Evolutionary conservation across 495 filamentous ascomycete genomes (phyloP).

Genomic region (Penicillium lagena): DNA sequence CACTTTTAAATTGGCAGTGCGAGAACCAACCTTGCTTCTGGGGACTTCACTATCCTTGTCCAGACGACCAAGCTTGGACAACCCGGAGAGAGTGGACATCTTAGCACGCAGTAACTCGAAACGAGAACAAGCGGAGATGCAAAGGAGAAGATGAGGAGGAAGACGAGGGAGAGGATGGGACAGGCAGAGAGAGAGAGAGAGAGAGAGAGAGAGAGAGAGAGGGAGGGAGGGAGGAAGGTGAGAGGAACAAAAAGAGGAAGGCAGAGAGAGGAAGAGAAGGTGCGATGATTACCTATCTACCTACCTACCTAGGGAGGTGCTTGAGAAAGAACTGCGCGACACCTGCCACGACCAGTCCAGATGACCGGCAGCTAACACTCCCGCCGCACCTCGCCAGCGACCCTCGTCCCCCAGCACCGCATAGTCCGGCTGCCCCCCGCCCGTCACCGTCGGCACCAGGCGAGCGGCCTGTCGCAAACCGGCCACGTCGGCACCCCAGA

Average conservation of each 20-base stretch:
- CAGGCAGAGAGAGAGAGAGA: neutral
- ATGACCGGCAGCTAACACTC: conserved; percentile 48
- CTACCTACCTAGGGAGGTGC: no score
- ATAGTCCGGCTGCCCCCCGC: conserved; percentile 54
- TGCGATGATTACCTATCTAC: neutral
- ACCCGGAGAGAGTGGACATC: conserved; percentile 24
- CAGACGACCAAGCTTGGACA: conserved; percentile 17
- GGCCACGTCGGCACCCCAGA: conserved; percentile 46
- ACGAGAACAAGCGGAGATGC: neutral
- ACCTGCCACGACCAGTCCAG: conserved; percentile 50
- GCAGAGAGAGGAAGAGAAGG: conserved; percentile 3
- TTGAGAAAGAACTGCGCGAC: conserved; percentile 7
- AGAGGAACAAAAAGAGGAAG: conserved; percentile 10
- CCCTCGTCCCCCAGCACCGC: conserved; percentile 36
- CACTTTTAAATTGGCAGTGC: neutral
- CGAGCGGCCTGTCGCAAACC: conserved; percentile 47
- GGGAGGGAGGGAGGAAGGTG: conserved; percentile 14
- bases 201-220: neutral
- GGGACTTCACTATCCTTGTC: conserved; percentile 15
- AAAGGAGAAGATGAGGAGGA: neutral
- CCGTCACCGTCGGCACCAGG: conserved; percentile 50
- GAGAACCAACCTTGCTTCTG: conserved; percentile 30
- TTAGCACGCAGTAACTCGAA: conserved; percentile 3
- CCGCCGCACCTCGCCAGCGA: conserved; percentile 46
- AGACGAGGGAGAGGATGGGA: conserved; percentile 1